A percentile compares a stretch with the other conserved stretches of the same genome.
These are phyloP conservation scores for Ganoderma lucidum DNA, from an alignment of 1,284 basidiomycete genomes.

Conservation along the genomic window DNA sequence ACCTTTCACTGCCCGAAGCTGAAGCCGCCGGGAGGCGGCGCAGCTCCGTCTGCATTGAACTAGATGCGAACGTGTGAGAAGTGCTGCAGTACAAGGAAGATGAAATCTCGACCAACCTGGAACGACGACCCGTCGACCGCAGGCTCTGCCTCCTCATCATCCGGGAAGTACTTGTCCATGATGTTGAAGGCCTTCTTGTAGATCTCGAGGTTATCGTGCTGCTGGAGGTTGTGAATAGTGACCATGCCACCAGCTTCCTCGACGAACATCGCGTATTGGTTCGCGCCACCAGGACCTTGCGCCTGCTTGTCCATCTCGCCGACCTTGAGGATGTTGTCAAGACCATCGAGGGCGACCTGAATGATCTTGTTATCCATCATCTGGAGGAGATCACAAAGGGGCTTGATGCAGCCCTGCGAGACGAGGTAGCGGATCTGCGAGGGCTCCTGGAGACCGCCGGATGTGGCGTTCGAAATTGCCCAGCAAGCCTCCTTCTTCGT, in stretches of 20 bases:
- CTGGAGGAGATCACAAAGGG: conserved; percentile 93
- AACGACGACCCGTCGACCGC: conserved; percentile 86
- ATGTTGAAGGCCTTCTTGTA: conserved; percentile 99
- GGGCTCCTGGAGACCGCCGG: conserved; percentile 96
- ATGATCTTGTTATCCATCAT: conserved; percentile 99
- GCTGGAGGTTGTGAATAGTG: conserved; percentile 98
- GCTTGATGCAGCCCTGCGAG: conserved; percentile 97
- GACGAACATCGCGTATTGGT: conserved; percentile 94
- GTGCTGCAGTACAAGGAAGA: conserved; percentile 13
- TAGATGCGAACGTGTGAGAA: conserved; percentile 38
- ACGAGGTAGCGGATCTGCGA: conserved; percentile 99
- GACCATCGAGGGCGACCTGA: conserved; percentile 95
- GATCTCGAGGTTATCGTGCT: conserved; percentile 99
- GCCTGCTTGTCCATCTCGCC: conserved; percentile 96
- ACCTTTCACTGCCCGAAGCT: conserved; percentile 71
- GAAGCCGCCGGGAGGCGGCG: conserved; percentile 95
- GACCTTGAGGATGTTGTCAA: conserved; percentile 99
- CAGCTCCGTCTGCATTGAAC: conserved; percentile 85
- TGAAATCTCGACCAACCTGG: conserved; percentile 68
- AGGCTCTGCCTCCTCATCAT: conserved; percentile 85
- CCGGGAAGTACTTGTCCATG: conserved; percentile 96
- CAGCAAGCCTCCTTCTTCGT: conserved; percentile 99
- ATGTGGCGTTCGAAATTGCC: conserved; percentile 99
- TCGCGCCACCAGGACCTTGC: conserved; percentile 84
- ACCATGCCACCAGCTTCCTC: conserved; percentile 99